Conservation (phyloP, 1,284 basidiomycete species). For the Athelia sp. region DNA sequence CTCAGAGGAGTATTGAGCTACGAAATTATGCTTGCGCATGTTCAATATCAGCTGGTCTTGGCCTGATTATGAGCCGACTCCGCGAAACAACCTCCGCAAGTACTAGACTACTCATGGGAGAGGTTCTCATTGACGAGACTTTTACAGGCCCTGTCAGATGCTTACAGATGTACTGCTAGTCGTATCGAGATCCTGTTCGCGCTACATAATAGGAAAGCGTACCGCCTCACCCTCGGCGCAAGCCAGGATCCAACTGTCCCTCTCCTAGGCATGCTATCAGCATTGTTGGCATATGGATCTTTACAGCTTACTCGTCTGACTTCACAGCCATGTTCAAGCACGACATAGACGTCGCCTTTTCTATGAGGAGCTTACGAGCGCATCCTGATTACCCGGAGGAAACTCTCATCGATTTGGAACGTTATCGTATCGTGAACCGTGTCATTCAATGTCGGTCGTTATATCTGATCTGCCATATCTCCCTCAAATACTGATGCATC, state of each 20-base stretch:
- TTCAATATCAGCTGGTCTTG: conserved; percentile 31
- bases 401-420: neutral
- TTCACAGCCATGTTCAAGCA: neutral
- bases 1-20: conserved; percentile 35
- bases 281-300: too few species aligned
- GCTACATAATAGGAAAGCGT: conserved; percentile 23
- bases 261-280: conserved; percentile 20
- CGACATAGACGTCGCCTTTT: neutral
- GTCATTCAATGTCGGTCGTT: neutral
- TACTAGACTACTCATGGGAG: conserved; percentile 5
- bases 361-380: neutral
- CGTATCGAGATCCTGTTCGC: conserved; percentile 21
- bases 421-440: neutral
- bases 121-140: neutral
- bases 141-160: conserved; percentile 16
- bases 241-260: conserved; percentile 29
- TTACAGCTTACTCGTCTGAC: too few species aligned
- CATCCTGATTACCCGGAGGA: neutral
- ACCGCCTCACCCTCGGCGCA: conserved; percentile 29
- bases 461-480: neutral
- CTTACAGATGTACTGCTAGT: conserved; percentile 21
- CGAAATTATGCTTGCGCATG: conserved; percentile 39
- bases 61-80: conserved; percentile 24
- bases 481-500: neutral
- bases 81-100: conserved; percentile 28